These are phyloP conservation scores for Phytomonas sp. DNA, from an alignment of 208 protist genomes.

Conservation along the genomic window DNA sequence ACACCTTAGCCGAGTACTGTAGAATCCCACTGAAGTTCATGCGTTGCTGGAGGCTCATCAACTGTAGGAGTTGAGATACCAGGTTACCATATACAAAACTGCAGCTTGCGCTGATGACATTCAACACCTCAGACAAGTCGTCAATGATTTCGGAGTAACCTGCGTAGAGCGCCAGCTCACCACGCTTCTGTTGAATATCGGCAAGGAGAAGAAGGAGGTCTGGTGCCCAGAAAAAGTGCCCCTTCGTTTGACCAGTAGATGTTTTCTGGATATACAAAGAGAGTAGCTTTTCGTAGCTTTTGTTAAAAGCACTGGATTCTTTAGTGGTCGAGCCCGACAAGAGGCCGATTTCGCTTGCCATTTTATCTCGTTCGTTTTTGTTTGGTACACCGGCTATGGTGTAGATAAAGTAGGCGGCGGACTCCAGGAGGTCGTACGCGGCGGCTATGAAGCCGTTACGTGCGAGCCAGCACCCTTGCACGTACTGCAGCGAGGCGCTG, in stretches of 20 bases:
- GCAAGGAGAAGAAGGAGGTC: constrained; percentile 65
- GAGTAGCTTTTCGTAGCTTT: background rate
- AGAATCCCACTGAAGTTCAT: constrained; percentile 30
- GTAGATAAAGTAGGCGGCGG: constrained; percentile 22
- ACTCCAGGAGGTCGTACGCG: constrained; percentile 50
- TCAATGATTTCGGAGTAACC: constrained; percentile 24
- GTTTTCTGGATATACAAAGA: background rate
- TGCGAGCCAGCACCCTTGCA: constrained; percentile 31
- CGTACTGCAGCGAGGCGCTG: constrained; percentile 30
- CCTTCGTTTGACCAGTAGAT: background rate
- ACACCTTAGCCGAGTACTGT: constrained; percentile 16
- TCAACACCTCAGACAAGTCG: constrained; percentile 21
- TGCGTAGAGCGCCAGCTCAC: constrained; percentile 47
- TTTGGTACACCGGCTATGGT: constrained; percentile 4
- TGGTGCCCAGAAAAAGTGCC: constrained; percentile 38
- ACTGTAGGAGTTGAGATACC: constrained; percentile 40
- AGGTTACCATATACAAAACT: constrained; percentile 63
- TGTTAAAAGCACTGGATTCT: background rate
- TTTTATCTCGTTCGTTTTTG: background rate
- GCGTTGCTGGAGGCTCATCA: constrained; percentile 23
- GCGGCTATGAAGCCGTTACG: constrained; percentile 40
- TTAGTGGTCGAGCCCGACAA: background rate
- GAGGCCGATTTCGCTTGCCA: background rate
- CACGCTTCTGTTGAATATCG: constrained; percentile 43
- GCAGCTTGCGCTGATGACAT: constrained; percentile 28